phyloP scores from a whole-genome alignment of 2,329 filamentous ascomycete species.

The Trichoderma atrobrunneum region DNA sequence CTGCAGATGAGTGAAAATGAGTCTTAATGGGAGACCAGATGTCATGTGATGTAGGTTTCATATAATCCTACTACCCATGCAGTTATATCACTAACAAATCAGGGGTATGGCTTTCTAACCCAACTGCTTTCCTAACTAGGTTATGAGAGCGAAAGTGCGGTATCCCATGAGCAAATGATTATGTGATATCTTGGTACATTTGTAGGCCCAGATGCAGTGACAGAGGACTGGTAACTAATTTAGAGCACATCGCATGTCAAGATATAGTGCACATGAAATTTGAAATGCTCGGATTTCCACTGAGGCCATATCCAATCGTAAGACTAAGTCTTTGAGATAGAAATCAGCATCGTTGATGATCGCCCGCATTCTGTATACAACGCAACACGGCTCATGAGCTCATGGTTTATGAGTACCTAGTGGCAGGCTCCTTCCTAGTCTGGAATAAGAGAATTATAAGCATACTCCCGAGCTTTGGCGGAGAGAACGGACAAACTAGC shows the following conservation, averaged over 20 bases:
- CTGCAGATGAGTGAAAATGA: not conserved
- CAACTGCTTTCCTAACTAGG: not conserved
- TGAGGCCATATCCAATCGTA: not conserved
- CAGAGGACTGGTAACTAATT: not conserved
- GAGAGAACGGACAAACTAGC: not conserved
- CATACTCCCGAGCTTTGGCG: not conserved
- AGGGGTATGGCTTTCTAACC: not conserved
- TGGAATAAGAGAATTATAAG: not conserved
- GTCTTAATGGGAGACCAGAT: not conserved
- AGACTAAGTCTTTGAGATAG: not conserved
- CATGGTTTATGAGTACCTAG: not conserved
- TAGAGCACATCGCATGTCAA: not conserved
- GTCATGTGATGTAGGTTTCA: not conserved
- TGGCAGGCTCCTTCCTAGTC: not conserved
- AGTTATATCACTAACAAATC: not conserved
- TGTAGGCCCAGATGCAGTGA: not conserved
- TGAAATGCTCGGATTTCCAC: not conserved
- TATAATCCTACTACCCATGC: not conserved
- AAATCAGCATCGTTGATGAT: not conserved
- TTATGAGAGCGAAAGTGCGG: not conserved
- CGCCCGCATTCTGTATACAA: not conserved
- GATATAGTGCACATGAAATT: not conserved
- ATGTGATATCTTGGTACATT: not conserved
- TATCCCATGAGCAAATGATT: not conserved
- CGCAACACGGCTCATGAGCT: not conserved